Percentiles rank a stretch among this genome's conserved stretches.
These are phyloP conservation scores for Globisporangium sylvaticum DNA, from an alignment of 352 stramenopile genomes.

Conservation along the genomic window DNA sequence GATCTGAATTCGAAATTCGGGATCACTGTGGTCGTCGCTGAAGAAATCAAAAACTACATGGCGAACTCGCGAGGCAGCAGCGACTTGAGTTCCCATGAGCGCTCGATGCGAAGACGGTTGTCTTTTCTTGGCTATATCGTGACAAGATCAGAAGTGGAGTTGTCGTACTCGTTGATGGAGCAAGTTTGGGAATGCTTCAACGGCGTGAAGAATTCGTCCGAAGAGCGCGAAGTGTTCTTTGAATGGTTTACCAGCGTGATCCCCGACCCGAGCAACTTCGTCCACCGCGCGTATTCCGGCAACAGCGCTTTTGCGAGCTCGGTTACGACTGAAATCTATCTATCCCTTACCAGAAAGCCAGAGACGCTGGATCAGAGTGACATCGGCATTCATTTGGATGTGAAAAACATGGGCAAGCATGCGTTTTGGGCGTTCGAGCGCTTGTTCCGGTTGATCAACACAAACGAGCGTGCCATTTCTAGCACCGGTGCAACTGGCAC, in stretches of 20 bases:
- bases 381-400: conserved; percentile 38
- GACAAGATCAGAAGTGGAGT: conserved; percentile 65
- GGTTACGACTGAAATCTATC: conserved; percentile 47
- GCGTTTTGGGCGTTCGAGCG: conserved; percentile 55
- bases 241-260: conserved; percentile 67
- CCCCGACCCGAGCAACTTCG: conserved; percentile 64
- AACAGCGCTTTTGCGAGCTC: conserved; percentile 56
- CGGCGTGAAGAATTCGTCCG: conserved; percentile 22
- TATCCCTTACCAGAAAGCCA: conserved; percentile 34
- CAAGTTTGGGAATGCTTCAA: conserved; percentile 63
- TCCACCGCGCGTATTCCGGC: conserved; percentile 57
- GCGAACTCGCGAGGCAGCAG: neutral
- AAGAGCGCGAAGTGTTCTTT: conserved; percentile 64
- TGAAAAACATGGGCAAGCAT: conserved; percentile 46
- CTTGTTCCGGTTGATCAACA: conserved; percentile 65
- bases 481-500: conserved; percentile 17
- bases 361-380: conserved; percentile 9
- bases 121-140: conserved; percentile 73
- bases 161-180: conserved; percentile 57
- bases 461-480: conserved; percentile 35
- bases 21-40: conserved; percentile 53
- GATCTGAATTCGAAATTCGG: conserved; percentile 58
- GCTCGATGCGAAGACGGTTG: conserved; percentile 42
- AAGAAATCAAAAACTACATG: conserved; percentile 53
- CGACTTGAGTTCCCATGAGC: conserved; percentile 8